Conservation (phyloP, 257 asterid genomes). For the Avicennia marina region DNA sequence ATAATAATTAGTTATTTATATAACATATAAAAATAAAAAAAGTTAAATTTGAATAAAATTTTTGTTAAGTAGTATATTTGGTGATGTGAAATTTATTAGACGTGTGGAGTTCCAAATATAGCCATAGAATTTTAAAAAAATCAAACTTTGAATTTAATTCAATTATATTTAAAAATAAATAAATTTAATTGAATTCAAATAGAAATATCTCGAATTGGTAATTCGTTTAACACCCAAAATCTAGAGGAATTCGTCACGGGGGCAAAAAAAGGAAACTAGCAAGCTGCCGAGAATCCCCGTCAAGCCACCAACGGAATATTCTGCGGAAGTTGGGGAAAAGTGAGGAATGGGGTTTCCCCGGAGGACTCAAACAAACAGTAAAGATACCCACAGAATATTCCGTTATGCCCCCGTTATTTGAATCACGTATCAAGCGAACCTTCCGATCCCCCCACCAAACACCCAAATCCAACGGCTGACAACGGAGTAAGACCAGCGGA, state of each 20-base stretch:
- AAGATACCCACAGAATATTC: constrained; percentile 28
- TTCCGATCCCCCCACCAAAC: constrained; percentile 3
- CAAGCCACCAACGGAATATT: constrained; percentile 10
- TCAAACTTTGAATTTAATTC: too few species aligned
- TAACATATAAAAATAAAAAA: too few species aligned
- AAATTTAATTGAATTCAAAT: not conserved
- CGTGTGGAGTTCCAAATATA: too few species aligned
- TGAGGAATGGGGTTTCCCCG: not conserved
- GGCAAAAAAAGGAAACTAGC: not conserved
- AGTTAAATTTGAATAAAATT: too few species aligned
- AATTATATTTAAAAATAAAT: not conserved
- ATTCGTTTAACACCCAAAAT: too few species aligned
- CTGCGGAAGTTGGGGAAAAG: constrained; percentile 14
- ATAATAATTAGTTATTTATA: too few species aligned
- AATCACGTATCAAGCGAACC: too few species aligned
- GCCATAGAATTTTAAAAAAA: too few species aligned
- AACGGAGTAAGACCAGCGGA: not conserved
- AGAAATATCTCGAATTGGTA: too few species aligned
- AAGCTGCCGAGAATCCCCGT: constrained; percentile 9
- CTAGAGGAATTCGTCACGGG: too few species aligned
- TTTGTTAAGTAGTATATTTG: too few species aligned
- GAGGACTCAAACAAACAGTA: not conserved
- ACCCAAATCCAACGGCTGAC: constrained; percentile 27
- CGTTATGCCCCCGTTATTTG: constrained; percentile 22
- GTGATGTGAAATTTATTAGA: too few species aligned